phyloP scores from a whole-genome alignment of 2,329 filamentous ascomycete genomes.

The Aspergillus tamarii region DNA sequence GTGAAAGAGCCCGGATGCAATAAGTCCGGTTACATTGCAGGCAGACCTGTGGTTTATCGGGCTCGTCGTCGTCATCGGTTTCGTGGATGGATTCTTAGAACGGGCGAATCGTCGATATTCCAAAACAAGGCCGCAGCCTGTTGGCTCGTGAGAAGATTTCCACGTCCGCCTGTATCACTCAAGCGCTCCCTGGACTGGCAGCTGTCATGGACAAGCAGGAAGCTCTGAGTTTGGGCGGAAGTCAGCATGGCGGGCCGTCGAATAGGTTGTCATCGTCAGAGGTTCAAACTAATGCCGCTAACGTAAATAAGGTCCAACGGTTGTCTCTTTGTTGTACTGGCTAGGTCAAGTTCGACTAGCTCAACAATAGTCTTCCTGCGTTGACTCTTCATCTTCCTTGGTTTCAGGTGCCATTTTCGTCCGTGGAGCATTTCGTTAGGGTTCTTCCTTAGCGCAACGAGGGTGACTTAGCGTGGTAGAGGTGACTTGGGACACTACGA shows the following conservation, averaged over 20 bases:
- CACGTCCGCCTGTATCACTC: neutral
- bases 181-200: neutral
- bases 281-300: neutral
- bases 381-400: neutral
- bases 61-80: neutral
- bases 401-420: neutral
- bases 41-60: neutral
- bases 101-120: conserved; percentile 1
- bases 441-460: neutral
- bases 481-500: neutral
- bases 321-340: conserved; percentile 1
- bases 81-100: neutral
- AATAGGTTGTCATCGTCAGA: conserved; percentile 3
- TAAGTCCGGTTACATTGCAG: conserved; percentile 26
- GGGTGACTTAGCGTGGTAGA: neutral
- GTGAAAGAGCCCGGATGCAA: conserved; percentile 11
- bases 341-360: conserved; percentile 2
- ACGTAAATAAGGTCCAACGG: conserved; percentile 5
- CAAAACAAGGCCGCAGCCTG: neutral
- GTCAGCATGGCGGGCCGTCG: conserved; percentile 8
- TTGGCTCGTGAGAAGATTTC: neutral
- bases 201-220: conserved; percentile 2
- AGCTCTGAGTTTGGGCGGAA: conserved; percentile 8
- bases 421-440: neutral
- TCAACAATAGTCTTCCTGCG: neutral